Evolutionary conservation across 2,329 filamentous ascomycete genomes (phyloP).

Genomic region (Ceratocystis lukuohia): DNA sequence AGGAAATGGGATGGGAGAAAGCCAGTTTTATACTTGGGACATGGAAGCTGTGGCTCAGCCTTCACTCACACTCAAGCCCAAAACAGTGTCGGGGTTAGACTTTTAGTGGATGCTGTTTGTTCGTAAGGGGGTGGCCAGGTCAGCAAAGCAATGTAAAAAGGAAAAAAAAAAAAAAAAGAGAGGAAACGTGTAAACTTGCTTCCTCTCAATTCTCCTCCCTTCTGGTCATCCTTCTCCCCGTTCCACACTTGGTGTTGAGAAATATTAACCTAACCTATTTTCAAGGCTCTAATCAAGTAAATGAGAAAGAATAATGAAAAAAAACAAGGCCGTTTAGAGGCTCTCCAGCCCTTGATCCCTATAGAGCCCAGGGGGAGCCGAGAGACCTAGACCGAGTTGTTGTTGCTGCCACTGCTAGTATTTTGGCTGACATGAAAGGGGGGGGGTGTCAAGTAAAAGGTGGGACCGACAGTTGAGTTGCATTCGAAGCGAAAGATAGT

Average conservation of each 20-base stretch:
- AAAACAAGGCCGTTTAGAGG: not conserved
- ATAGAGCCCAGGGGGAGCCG: constrained; percentile 8
- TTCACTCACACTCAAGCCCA: not conserved
- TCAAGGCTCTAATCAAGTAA: not conserved
- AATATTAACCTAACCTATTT: not conserved
- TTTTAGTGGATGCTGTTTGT: constrained; percentile 2
- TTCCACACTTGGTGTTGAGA: constrained; percentile 1
- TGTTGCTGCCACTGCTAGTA: not conserved
- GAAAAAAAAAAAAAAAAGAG: constrained; percentile 7
- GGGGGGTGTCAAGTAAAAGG: not conserved
- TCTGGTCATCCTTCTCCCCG: constrained; percentile 3
- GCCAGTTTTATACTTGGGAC: constrained; percentile 13
- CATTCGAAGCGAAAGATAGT: not conserved
- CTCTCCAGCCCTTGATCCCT: constrained; percentile 7
- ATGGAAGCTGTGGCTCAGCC: constrained; percentile 1
- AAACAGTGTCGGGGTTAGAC: constrained; percentile 1
- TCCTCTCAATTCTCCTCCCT: constrained; percentile 1
- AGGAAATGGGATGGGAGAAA: constrained; percentile 18
- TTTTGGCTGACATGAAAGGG: not conserved
- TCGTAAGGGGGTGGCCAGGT: constrained; percentile 8
- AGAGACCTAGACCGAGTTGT: not conserved
- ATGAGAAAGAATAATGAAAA: not conserved
- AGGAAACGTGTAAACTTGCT: constrained; percentile 17
- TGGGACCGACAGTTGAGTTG: not conserved
- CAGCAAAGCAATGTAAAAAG: not conserved